phyloP scores from a whole-genome alignment of 2,329 filamentous ascomycete genomes.

The Arthrinium puccinioides region DNA sequence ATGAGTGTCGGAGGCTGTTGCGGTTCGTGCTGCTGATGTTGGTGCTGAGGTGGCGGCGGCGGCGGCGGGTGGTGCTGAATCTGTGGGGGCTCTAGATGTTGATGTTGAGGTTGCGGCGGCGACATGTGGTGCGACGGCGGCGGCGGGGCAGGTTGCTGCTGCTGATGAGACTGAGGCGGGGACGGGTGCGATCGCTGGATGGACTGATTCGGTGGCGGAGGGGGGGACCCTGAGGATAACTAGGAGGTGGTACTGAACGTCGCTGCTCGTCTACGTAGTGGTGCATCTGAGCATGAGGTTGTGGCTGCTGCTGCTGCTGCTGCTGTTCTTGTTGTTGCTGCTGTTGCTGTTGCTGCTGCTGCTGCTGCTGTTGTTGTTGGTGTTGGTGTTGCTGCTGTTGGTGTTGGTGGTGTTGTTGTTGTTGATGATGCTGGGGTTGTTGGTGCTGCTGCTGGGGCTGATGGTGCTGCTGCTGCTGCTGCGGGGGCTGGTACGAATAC shows the following conservation, averaged over 20 bases:
- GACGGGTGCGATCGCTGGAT: slow-evolving; percentile 49
- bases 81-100: slow-evolving; percentile 30
- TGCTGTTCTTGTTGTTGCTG: slow-evolving; percentile 24
- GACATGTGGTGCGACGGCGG: slow-evolving; percentile 37
- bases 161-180: slow-evolving; percentile 50
- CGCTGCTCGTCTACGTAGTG: slow-evolving; percentile 69
- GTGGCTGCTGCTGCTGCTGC: slow-evolving; percentile 28
- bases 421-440: too few relatives aligned
- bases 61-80: slow-evolving; percentile 20
- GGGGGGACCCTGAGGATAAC: slow-evolving; percentile 53
- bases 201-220: slow-evolving; percentile 40
- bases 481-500: slow-evolving; percentile 23
- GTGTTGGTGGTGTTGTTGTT: too few relatives aligned
- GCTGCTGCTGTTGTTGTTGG: slow-evolving; percentile 22
- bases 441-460: too few relatives aligned
- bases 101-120: slow-evolving; percentile 43
- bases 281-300: slow-evolving; percentile 47
- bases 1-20: slow-evolving; percentile 41
- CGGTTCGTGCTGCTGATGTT: slow-evolving; percentile 29
- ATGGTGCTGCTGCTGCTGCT: slow-evolving; percentile 22
- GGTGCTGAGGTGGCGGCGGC: slow-evolving; percentile 39
- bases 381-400: slow-evolving; percentile 25
- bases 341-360: slow-evolving; percentile 23
- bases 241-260: slow-evolving; percentile 59
- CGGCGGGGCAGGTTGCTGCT: slow-evolving; percentile 39